A percentile compares a stretch with the other conserved stretches of the same genome.
Conservation (phyloP, 75 land plant species). For the Cupressus sempervirens region DNA sequence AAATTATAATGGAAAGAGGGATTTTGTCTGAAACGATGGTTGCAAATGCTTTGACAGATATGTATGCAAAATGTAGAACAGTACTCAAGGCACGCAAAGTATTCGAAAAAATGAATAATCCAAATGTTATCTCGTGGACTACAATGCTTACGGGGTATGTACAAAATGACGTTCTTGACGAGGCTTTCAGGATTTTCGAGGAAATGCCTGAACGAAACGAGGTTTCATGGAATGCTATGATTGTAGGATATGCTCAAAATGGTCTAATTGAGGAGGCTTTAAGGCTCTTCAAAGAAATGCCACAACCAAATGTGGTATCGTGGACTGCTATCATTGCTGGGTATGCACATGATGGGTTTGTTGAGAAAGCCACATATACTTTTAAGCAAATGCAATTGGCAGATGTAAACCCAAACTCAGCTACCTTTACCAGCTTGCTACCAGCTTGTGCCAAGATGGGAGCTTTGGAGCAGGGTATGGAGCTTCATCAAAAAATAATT, state of each 20-base stretch:
- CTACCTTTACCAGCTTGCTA: slow-evolving; percentile 15
- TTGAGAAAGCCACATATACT: slow-evolving; percentile 8
- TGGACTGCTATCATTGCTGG: not conserved
- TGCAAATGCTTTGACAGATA: slow-evolving; percentile 8
- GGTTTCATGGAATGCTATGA: slow-evolving; percentile 8
- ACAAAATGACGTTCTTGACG: not conserved
- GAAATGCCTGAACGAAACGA: not conserved
- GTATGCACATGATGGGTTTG: not conserved
- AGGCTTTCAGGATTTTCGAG: not conserved
- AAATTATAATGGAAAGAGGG: not conserved
- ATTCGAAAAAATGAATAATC: slow-evolving; percentile 4
- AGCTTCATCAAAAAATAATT: slow-evolving; percentile 12
- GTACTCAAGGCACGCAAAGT: slow-evolving; percentile 1
- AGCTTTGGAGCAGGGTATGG: slow-evolving; percentile 17
- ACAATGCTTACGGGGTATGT: slow-evolving; percentile 9
- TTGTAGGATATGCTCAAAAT: slow-evolving; percentile 2
- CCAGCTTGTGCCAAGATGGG: slow-evolving; percentile 15
- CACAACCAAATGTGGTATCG: not conserved
- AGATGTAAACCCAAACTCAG: slow-evolving; percentile 17
- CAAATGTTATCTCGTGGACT: slow-evolving; percentile 13
- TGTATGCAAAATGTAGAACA: slow-evolving; percentile 21
- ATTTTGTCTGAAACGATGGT: not conserved
- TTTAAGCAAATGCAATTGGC: slow-evolving; percentile 20
- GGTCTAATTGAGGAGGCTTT: not conserved
- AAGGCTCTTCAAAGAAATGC: slow-evolving; percentile 10